Percentiles rank a stretch among this genome's conserved stretches.
Evolutionary conservation across 1,139 yeast genomes (phyloP).

Genomic region (Spathaspora jeffriesii): DNA sequence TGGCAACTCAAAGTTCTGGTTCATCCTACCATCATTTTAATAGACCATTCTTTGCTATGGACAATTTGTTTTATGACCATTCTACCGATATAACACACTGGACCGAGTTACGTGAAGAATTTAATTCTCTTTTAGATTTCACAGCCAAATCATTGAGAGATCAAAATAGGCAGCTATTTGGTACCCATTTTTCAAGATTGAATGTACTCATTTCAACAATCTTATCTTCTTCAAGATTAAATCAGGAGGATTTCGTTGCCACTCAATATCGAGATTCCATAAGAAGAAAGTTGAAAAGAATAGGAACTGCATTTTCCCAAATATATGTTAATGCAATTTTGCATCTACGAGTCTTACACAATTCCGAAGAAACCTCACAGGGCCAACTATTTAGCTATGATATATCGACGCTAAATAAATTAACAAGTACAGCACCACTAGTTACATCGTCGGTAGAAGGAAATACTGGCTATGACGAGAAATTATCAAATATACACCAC

Average conservation of each 20-base stretch:
- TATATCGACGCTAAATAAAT: conserved; percentile 30
- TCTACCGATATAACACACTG: conserved; percentile 60
- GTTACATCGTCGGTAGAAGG: conserved; percentile 26
- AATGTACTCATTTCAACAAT: conserved; percentile 49
- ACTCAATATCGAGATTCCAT: conserved; percentile 48
- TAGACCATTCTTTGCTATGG: conserved; percentile 42
- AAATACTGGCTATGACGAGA: conserved; percentile 15
- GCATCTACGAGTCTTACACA: conserved; percentile 46
- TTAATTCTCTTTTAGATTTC: conserved; percentile 46
- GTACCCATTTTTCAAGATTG: conserved; percentile 50
- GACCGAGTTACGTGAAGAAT: conserved; percentile 50
- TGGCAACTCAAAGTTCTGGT: conserved; percentile 25
- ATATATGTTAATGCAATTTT: conserved; percentile 60
- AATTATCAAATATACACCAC: conserved; percentile 7
- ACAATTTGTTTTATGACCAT: conserved; percentile 53
- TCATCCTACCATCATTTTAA: conserved; percentile 42
- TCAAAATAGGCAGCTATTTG: conserved; percentile 49
- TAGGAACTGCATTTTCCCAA: conserved; percentile 57
- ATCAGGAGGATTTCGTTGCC: conserved; percentile 47
- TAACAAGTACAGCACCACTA: conserved; percentile 22
- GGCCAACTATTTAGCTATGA: conserved; percentile 35
- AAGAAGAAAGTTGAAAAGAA: conserved; percentile 47
- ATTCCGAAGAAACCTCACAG: conserved; percentile 23
- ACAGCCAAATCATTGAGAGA: conserved; percentile 50
- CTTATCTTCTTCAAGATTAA: conserved; percentile 52